Evolutionary conservation across 139 green algal species (phyloP).

Genomic region (Ettlia oleoabundans): DNA sequence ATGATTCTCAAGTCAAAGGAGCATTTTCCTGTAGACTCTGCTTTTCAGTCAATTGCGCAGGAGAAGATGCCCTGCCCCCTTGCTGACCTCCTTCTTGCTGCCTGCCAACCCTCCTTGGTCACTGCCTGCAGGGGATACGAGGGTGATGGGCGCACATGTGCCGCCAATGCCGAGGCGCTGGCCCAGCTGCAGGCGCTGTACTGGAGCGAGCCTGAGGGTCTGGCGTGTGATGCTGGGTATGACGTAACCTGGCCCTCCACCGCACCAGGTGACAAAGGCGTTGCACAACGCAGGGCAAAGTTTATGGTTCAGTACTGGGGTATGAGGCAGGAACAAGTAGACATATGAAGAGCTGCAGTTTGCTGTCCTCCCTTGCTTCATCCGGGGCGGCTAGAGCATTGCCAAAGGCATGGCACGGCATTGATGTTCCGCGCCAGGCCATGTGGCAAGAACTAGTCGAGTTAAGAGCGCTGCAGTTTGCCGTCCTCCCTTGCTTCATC

Average conservation of each 20-base stretch:
- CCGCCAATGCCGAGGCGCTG: slow-evolving; percentile 2
- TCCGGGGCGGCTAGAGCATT: not conserved
- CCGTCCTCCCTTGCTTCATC: not conserved
- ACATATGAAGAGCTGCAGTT: no score
- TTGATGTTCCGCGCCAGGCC: no score
- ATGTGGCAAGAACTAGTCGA: no score
- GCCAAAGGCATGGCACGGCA: no score
- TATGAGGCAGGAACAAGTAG: no score
- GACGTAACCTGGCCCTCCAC: slow-evolving; percentile 53
- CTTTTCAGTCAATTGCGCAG: not conserved
- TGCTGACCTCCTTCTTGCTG: no score
- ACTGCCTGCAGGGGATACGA: slow-evolving; percentile 44
- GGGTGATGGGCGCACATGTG: slow-evolving; percentile 43
- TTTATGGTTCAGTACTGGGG: no score
- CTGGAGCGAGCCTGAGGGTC: slow-evolving; percentile 19
- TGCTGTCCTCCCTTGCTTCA: not conserved
- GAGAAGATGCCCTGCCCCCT: not conserved
- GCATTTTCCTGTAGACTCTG: not conserved
- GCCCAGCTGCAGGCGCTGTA: slow-evolving; percentile 23
- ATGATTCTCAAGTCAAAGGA: no score
- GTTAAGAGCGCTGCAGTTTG: not conserved
- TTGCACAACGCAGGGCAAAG: no score
- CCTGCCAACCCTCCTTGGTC: not conserved
- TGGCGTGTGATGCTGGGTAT: slow-evolving; percentile 53
- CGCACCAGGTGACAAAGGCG: slow-evolving; percentile 48